A percentile compares a stretch with the other conserved stretches of the same genome.
phyloP scores from a whole-genome alignment of 805 yeast species.

The Huiozyma sinensis region DNA sequence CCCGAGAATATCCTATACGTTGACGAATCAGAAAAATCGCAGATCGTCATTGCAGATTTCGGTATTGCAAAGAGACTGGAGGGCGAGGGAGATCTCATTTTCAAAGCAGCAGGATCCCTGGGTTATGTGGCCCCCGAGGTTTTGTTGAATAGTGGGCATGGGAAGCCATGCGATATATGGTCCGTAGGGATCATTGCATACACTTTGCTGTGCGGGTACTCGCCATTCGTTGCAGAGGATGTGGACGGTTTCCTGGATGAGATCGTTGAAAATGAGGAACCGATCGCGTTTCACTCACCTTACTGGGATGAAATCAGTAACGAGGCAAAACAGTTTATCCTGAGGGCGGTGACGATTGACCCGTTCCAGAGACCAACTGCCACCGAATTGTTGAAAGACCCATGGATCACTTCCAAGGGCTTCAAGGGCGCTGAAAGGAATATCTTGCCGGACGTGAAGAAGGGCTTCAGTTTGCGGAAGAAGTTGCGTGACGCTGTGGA shows the following conservation, averaged over 20 bases:
- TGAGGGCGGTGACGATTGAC: conserved; percentile 55
- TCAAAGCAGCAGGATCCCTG: conserved; percentile 77
- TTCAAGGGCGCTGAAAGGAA: conserved; percentile 40
- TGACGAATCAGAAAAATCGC: conserved; percentile 45
- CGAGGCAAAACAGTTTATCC: conserved; percentile 72
- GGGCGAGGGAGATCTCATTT: conserved; percentile 48
- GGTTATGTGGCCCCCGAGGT: conserved; percentile 98
- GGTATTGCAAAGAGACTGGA: conserved; percentile 81
- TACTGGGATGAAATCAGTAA: conserved; percentile 77
- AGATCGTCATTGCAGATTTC: conserved; percentile 84
- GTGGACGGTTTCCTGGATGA: conserved; percentile 74
- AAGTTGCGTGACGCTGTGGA: conserved; percentile 82
- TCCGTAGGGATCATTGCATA: conserved; percentile 87
- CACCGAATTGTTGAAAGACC: conserved; percentile 49
- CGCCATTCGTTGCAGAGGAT: conserved; percentile 81
- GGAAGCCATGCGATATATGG: conserved; percentile 95
- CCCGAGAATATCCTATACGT: conserved; percentile 86
- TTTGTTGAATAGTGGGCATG: conserved; percentile 71
- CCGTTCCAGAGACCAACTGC: conserved; percentile 65
- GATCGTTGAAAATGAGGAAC: conserved; percentile 53
- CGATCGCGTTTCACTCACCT: conserved; percentile 75
- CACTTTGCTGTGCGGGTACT: conserved; percentile 82
- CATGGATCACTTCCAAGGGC: conserved; percentile 57
- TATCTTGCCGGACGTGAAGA: conserved; percentile 69
- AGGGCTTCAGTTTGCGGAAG: conserved; percentile 72